phyloP scores from a whole-genome alignment of 441 rosid genomes.

The Francoa sonchifolia region DNA sequence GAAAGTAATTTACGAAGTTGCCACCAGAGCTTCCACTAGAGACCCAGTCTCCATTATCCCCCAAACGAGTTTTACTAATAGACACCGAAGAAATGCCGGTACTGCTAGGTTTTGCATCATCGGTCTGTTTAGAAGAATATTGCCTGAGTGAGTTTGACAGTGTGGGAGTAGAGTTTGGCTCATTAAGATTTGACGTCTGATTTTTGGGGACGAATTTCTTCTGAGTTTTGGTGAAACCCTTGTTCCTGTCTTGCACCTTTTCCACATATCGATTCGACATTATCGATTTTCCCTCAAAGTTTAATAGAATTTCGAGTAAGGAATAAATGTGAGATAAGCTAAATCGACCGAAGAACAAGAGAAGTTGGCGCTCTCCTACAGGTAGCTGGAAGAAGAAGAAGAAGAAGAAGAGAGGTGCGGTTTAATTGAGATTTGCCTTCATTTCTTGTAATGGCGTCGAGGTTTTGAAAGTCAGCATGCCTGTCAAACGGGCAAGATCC shows the following conservation, averaged over 20 bases:
- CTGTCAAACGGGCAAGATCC: no score
- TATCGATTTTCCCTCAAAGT: background rate
- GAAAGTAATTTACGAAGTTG: constrained; percentile 70
- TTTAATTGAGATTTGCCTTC: no score
- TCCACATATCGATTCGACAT: constrained; percentile 44
- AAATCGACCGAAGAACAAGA: no score
- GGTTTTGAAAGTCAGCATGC: no score
- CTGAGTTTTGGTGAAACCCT: constrained; percentile 23
- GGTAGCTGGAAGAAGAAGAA: no score
- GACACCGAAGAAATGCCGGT: constrained; percentile 9
- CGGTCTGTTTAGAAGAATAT: constrained; percentile 21
- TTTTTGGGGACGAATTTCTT: constrained; percentile 40
- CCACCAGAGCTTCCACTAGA: constrained; percentile 27
- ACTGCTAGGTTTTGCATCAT: constrained; percentile 8
- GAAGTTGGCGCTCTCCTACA: background rate
- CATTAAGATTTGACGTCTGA: constrained; percentile 11
- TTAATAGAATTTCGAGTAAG: background rate
- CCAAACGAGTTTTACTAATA: constrained; percentile 29
- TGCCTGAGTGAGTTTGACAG: constrained; percentile 63
- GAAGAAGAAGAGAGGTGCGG: no score
- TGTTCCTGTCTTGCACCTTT: constrained; percentile 19
- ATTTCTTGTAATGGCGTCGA: no score
- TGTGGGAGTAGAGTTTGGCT: constrained; percentile 21
- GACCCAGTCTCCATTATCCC: constrained; percentile 30
- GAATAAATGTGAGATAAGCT: no score